Percentiles rank a stretch among this genome's conserved stretches.
Evolutionary conservation across 1,284 basidiomycete genomes (phyloP).

Genomic region (Microbotryomycetes sp.): DNA sequence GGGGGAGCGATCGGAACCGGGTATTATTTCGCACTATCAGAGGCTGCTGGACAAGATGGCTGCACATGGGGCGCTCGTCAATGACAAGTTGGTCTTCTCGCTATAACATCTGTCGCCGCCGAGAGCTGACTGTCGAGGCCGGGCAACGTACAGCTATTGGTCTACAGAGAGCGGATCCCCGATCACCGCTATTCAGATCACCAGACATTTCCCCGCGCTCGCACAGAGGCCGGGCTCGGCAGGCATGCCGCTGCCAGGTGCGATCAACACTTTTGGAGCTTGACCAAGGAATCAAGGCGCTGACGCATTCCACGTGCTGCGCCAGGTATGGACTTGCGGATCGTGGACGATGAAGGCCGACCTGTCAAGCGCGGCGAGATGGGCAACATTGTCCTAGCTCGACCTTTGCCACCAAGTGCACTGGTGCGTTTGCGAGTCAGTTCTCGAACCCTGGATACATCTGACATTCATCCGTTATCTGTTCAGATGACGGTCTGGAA

Average conservation of each 20-base stretch:
- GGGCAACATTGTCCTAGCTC: conserved; percentile 37
- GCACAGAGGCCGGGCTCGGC: conserved; percentile 34
- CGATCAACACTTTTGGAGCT: no score
- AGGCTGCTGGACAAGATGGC: conserved; percentile 32
- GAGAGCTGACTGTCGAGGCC: not conserved
- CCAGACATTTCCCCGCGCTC: conserved; percentile 27
- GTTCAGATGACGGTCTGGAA: conserved; percentile 33
- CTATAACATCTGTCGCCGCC: not conserved
- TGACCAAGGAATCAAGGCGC: no score
- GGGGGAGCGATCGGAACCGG: conserved; percentile 36
- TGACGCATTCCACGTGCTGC: no score
- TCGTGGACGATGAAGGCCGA: conserved; percentile 37
- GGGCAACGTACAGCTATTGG: conserved; percentile 33
- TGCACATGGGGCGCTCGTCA: conserved; percentile 35
- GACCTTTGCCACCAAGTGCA: conserved; percentile 34
- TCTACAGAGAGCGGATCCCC: conserved; percentile 36
- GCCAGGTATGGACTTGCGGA: conserved; percentile 38
- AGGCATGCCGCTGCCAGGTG: conserved; percentile 35
- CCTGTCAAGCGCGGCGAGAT: conserved; percentile 33
- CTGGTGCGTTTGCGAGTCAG: conserved; percentile 13
- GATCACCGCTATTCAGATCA: conserved; percentile 35
- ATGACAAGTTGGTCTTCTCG: conserved; percentile 30
- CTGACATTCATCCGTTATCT: no score
- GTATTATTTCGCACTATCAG: conserved; percentile 34
- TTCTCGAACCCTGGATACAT: no score